A percentile compares a stretch with the other conserved stretches of the same genome.
Evolutionary conservation across 495 filamentous ascomycete species (phyloP).

Genomic region (Hyaloscypha bicolor): DNA sequence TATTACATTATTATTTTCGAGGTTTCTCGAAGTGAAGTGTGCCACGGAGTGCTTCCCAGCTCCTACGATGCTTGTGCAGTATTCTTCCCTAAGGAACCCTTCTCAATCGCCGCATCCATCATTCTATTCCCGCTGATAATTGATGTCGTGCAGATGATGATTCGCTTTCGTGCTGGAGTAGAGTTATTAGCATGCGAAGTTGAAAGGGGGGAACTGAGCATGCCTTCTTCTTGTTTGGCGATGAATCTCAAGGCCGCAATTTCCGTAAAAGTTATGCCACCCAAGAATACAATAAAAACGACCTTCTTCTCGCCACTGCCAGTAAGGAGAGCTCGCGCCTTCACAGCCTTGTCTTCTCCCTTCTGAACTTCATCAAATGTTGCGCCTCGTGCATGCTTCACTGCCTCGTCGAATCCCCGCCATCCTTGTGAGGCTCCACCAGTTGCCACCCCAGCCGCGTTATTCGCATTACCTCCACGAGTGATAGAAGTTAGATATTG

Average conservation of each 20-base stretch:
- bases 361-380: constrained; percentile 93
- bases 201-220: constrained; percentile 21
- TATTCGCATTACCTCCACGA: constrained; percentile 50
- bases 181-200: constrained; percentile 17
- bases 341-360: constrained; percentile 89
- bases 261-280: constrained; percentile 93
- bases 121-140: constrained; percentile 88
- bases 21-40: background rate
- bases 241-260: constrained; percentile 93
- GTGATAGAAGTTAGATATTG: constrained; percentile 72
- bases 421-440: constrained; percentile 75
- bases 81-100: constrained; percentile 60
- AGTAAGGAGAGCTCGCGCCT: constrained; percentile 81
- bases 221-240: constrained; percentile 80
- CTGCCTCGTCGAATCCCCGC: constrained; percentile 86
- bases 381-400: constrained; percentile 80
- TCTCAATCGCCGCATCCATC: constrained; percentile 86
- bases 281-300: constrained; percentile 91
- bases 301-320: constrained; percentile 75
- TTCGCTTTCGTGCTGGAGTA: constrained; percentile 63
- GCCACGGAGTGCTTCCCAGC: background rate
- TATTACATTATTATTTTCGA: constrained; percentile 11
- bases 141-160: constrained; percentile 89
- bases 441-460: constrained; percentile 48
- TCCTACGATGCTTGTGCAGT: constrained; percentile 6